Conservation (phyloP, 306 rosid genomes). For the Quercus mongolica region DNA sequence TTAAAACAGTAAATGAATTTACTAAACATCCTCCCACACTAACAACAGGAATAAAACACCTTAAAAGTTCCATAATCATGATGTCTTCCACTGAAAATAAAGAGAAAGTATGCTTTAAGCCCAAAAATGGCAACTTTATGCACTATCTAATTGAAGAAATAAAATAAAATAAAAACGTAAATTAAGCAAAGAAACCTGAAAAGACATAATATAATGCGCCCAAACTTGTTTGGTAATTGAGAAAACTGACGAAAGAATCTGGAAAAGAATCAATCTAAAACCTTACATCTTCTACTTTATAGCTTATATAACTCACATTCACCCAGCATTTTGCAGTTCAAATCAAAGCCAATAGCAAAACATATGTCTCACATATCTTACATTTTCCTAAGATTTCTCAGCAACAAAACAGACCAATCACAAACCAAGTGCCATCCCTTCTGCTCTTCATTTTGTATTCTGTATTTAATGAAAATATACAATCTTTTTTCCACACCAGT, state of each 20-base stretch:
- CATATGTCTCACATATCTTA: conserved; percentile 2
- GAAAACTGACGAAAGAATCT: conserved; percentile 8
- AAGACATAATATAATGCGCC: conserved; percentile 10
- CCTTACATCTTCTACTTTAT: conserved; percentile 1
- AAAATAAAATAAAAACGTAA: not conserved
- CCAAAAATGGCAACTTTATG: conserved; percentile 11
- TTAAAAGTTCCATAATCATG: conserved; percentile 27
- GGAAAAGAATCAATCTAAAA: conserved; percentile 3
- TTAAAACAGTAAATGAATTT: not conserved
- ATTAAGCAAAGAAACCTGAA: conserved; percentile 7
- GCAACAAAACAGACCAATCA: conserved; percentile 16
- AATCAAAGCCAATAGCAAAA: not conserved
- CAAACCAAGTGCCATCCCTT: not conserved
- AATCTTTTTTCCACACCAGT: too few relatives aligned
- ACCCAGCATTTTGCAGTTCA: not conserved
- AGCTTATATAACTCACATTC: conserved; percentile 5
- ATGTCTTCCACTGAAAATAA: conserved; percentile 37
- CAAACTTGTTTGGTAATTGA: conserved; percentile 2
- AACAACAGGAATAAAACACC: conserved; percentile 17
- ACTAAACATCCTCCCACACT: conserved; percentile 15
- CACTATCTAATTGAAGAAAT: not conserved
- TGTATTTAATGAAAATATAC: not conserved
- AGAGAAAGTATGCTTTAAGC: conserved; percentile 23
- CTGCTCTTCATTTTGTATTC: not conserved
- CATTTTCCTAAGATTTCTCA: conserved; percentile 4